phyloP scores from a whole-genome alignment of 2,329 filamentous ascomycete genomes.

The Diaporthe ampelina region DNA sequence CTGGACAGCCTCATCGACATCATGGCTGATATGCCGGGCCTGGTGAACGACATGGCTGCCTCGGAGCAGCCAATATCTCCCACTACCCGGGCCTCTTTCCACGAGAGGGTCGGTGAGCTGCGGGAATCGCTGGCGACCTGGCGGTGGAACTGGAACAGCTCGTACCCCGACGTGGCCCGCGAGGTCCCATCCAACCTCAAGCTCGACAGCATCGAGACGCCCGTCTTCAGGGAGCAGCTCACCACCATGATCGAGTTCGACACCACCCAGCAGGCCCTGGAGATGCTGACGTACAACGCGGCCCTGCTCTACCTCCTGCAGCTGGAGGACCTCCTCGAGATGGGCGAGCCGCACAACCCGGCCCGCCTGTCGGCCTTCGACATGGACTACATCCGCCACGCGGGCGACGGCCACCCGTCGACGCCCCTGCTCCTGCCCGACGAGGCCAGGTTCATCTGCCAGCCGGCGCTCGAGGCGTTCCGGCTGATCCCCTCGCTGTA shows the following conservation, averaged over 20 bases:
- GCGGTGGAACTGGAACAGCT: conserved; percentile 34
- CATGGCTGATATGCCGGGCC: conserved; percentile 43
- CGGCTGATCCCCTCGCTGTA: conserved; percentile 42
- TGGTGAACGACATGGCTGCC: conserved; percentile 44
- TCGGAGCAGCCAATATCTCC: conserved; percentile 39
- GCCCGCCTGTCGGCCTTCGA: conserved; percentile 11
- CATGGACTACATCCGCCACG: conserved; percentile 28
- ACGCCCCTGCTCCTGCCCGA: conserved; percentile 36
- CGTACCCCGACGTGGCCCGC: conserved; percentile 28
- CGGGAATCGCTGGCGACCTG: conserved; percentile 20
- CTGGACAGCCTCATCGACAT: conserved; percentile 45
- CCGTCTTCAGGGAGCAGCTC: conserved; percentile 39
- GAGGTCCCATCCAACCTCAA: conserved; percentile 37
- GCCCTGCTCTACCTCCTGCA: conserved; percentile 41
- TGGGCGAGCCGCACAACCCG: conserved; percentile 33
- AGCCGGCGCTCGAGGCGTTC: conserved; percentile 41
- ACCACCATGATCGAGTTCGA: conserved; percentile 38
- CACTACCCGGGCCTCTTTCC: conserved; percentile 30
- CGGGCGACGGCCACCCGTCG: background rate
- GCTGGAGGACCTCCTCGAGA: conserved; percentile 38
- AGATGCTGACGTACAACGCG: conserved; percentile 42
- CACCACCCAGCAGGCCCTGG: conserved; percentile 40
- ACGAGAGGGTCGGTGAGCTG: conserved; percentile 23
- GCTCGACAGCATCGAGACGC: conserved; percentile 31
- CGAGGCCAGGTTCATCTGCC: conserved; percentile 38